These are phyloP conservation scores for Fraxinus nigra DNA, from an alignment of 305 asterid genomes.

Conservation along the genomic window DNA sequence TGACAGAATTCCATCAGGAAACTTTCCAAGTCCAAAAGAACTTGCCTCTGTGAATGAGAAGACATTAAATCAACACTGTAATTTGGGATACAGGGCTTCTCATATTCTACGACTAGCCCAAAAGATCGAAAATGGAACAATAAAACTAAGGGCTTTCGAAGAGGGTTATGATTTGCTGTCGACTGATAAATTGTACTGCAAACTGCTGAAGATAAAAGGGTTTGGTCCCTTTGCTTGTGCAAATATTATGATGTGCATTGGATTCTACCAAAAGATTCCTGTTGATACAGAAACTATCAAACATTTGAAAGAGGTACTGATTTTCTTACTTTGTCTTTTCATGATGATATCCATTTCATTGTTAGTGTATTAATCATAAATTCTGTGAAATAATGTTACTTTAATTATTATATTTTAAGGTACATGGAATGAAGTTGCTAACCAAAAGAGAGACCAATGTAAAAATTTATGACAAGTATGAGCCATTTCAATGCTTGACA, in stretches of 20 bases:
- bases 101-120: conserved; percentile 22
- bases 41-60: conserved; percentile 28
- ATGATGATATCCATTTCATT: too few species aligned
- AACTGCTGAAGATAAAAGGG: conserved; percentile 19
- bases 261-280: conserved; percentile 33
- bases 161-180: not conserved
- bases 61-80: conserved; percentile 19
- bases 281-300: conserved; percentile 39
- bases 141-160: conserved; percentile 13
- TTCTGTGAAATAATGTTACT: not conserved
- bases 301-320: conserved; percentile 35
- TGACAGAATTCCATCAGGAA: not conserved
- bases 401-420: conserved; percentile 6
- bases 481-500: conserved; percentile 39
- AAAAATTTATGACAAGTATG: conserved; percentile 36
- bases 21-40: conserved; percentile 37
- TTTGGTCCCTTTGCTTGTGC: conserved; percentile 37
- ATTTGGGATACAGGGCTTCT: conserved; percentile 32
- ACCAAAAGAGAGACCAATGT: not conserved
- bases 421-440: conserved; percentile 11
- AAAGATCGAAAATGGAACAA: conserved; percentile 17
- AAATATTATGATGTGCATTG: conserved; percentile 43
- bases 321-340: too few species aligned
- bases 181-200: not conserved
- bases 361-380: not conserved